Conservation (phyloP, 2,329 filamentous ascomycete species). For the Pezizomycotina sp. region DNA sequence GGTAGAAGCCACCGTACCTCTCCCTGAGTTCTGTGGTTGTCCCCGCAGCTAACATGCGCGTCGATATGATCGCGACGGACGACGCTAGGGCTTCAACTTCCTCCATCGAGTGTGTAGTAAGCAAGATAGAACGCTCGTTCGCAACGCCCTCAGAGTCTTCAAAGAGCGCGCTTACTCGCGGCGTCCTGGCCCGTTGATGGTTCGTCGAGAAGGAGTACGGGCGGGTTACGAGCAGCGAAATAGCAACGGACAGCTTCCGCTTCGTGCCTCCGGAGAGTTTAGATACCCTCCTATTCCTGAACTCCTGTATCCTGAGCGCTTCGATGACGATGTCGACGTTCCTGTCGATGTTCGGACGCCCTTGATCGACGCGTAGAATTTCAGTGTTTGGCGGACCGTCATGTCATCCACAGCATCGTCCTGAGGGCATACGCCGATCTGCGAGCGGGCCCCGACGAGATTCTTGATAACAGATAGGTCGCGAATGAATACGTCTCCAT, state of each 20-base stretch:
- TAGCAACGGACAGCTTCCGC: constrained; percentile 27
- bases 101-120: constrained; percentile 30
- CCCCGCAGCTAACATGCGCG: constrained; percentile 26
- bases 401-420: constrained; percentile 28
- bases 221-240: constrained; percentile 27
- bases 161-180: constrained; percentile 28
- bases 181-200: constrained; percentile 28
- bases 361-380: constrained; percentile 27
- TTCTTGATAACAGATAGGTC: constrained; percentile 18
- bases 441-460: constrained; percentile 17
- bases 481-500: constrained; percentile 51
- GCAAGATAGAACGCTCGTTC: constrained; percentile 26
- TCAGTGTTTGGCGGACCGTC: constrained; percentile 27
- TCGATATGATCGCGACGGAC: constrained; percentile 28
- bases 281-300: constrained; percentile 22
- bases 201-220: constrained; percentile 27
- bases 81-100: constrained; percentile 29
- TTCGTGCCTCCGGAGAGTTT: constrained; percentile 27
- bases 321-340: constrained; percentile 26
- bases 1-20: constrained; percentile 15
- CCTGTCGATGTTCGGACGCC: constrained; percentile 25
- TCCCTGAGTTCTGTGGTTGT: constrained; percentile 11
- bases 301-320: constrained; percentile 25
- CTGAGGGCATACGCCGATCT: constrained; percentile 29
- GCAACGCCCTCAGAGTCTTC: constrained; percentile 26